Percentiles rank a stretch among this genome's conserved stretches.
phyloP scores from a whole-genome alignment of 805 yeast genomes.

The Kodamaea restingae region DNA sequence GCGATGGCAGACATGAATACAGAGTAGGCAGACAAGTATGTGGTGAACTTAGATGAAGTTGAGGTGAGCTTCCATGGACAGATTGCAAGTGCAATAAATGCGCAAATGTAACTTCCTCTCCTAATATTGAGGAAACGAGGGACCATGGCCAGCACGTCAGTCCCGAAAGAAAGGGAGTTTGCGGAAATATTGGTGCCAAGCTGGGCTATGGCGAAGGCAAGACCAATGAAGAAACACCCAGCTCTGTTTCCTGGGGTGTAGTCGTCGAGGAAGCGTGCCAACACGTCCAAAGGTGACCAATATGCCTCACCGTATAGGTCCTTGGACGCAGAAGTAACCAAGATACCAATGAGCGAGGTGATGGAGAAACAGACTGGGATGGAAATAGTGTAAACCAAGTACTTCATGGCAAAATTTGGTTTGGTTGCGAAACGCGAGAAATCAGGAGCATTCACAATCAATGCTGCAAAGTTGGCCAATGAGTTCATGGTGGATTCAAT shows the following conservation, averaged over 20 bases:
- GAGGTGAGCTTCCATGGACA: conserved; percentile 82
- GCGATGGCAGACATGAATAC: conserved; percentile 82
- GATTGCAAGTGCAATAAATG: conserved; percentile 61
- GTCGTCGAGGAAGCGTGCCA: conserved; percentile 53
- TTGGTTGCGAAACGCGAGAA: conserved; percentile 74
- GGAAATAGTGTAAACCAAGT: conserved; percentile 48
- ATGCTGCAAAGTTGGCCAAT: conserved; percentile 83
- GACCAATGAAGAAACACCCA: conserved; percentile 73
- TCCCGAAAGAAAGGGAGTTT: conserved; percentile 68
- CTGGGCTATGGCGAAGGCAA: conserved; percentile 72
- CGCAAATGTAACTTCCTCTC: conserved; percentile 79
- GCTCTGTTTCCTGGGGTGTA: conserved; percentile 61
- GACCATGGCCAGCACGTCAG: conserved; percentile 63
- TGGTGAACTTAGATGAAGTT: conserved; percentile 68
- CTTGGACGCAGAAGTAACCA: conserved; percentile 77
- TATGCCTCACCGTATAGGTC: conserved; percentile 61
- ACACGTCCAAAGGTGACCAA: conserved; percentile 84
- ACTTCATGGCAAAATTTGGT: conserved; percentile 37
- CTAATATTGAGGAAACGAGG: conserved; percentile 68
- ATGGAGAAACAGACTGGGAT: conserved; percentile 76
- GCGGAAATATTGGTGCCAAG: conserved; percentile 75
- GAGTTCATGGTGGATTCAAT: conserved; percentile 74
- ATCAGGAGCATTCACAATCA: conserved; percentile 85
- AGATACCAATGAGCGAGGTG: conserved; percentile 80
- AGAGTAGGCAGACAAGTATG: conserved; percentile 75